Conservation (phyloP, 2,329 filamentous ascomycete genomes). For the Pyrenochaeta sp. region DNA sequence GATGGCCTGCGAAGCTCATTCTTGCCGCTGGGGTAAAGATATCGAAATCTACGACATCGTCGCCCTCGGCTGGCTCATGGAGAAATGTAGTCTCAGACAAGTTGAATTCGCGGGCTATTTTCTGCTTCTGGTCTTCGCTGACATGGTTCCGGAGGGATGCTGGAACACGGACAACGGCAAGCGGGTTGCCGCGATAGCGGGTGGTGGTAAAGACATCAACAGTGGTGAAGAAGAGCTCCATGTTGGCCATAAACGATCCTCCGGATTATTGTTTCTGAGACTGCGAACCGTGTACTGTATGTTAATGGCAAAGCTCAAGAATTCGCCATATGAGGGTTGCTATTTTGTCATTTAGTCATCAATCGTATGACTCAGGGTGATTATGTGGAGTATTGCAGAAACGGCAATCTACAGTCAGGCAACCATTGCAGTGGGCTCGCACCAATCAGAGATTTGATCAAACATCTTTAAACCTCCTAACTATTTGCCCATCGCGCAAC, state of each 20-base stretch:
- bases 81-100: slow-evolving; percentile 65
- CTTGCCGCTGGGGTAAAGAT: slow-evolving; percentile 62
- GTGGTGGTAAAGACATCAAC: slow-evolving; percentile 58
- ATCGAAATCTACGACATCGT: slow-evolving; percentile 48
- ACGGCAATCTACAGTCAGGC: too few relatives aligned
- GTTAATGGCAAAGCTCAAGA: too few relatives aligned
- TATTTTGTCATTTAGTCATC: too few relatives aligned
- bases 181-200: slow-evolving; percentile 60
- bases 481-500: too few relatives aligned
- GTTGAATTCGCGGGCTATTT: slow-evolving; percentile 64
- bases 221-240: slow-evolving; percentile 46
- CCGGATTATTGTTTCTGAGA: too few relatives aligned
- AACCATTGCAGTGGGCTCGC: too few relatives aligned
- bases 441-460: too few relatives aligned
- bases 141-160: slow-evolving; percentile 44
- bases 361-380: too few relatives aligned
- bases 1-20: slow-evolving; percentile 65
- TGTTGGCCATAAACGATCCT: slow-evolving; percentile 3
- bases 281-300: too few relatives aligned
- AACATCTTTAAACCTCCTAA: too few relatives aligned
- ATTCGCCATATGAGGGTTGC: too few relatives aligned
- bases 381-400: too few relatives aligned
- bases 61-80: slow-evolving; percentile 41
- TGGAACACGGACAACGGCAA: slow-evolving; percentile 60
- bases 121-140: slow-evolving; percentile 59